Conservation (phyloP, 78 protist genomes). For the Polysphondylium violaceum region DNA sequence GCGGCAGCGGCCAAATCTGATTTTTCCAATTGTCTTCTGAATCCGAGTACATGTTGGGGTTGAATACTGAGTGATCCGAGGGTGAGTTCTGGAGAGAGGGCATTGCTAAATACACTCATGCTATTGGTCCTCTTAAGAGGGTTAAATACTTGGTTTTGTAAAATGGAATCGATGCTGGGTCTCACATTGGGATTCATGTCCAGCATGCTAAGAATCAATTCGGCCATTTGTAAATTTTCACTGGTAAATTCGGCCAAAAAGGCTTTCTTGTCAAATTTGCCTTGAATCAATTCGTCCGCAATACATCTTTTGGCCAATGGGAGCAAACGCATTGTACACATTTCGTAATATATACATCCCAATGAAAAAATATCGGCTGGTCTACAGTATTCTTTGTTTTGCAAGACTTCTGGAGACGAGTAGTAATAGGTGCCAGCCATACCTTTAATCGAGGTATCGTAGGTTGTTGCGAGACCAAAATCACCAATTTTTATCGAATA, state of each 20-base stretch:
- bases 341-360: slow-evolving; percentile 64
- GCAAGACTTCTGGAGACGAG: slow-evolving; percentile 38
- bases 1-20: slow-evolving; percentile 7
- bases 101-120: neutral
- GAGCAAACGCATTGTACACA: slow-evolving; percentile 32
- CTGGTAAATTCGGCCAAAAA: slow-evolving; percentile 32
- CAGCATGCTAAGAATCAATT: slow-evolving; percentile 28
- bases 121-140: neutral
- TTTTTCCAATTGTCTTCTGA: slow-evolving; percentile 58
- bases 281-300: slow-evolving; percentile 47
- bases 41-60: slow-evolving; percentile 4
- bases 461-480: slow-evolving; percentile 53
- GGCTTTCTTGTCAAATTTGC: slow-evolving; percentile 14
- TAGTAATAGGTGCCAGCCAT: slow-evolving; percentile 60
- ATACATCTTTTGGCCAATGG: slow-evolving; percentile 52
- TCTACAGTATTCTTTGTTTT: slow-evolving; percentile 31
- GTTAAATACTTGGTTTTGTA: slow-evolving; percentile 42
- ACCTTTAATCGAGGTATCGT: slow-evolving; percentile 22
- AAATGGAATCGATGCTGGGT: slow-evolving; percentile 48
- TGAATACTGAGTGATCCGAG: neutral
- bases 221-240: neutral
- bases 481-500: slow-evolving; percentile 54
- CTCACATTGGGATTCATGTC: slow-evolving; percentile 35
- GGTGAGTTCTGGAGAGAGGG: neutral
- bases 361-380: slow-evolving; percentile 64